Evolutionary conservation across 2,329 filamentous ascomycete genomes (phyloP).

Genomic region (Trichoderma asperellum): DNA sequence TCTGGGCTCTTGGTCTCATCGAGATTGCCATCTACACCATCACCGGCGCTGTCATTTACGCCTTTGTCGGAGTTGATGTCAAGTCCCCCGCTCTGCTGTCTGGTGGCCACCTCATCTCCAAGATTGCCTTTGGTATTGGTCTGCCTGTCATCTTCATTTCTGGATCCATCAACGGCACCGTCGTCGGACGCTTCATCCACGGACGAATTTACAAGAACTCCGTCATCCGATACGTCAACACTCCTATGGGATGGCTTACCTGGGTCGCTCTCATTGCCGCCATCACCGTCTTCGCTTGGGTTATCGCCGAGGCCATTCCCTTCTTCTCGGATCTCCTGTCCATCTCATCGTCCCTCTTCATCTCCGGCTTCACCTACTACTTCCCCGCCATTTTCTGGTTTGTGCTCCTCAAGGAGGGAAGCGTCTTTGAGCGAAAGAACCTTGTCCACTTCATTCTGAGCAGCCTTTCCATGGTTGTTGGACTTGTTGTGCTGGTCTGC

Average conservation of each 20-base stretch:
- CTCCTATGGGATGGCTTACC: slow-evolving; percentile 50
- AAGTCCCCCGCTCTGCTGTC: slow-evolving; percentile 70
- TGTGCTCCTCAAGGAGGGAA: slow-evolving; percentile 41
- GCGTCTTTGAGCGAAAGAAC: slow-evolving; percentile 36
- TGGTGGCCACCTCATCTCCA: slow-evolving; percentile 60
- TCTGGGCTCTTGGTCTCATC: slow-evolving; percentile 63
- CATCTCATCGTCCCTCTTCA: slow-evolving; percentile 53
- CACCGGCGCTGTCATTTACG: slow-evolving; percentile 69
- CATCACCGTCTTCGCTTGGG: slow-evolving; percentile 66
- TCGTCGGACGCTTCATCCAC: slow-evolving; percentile 52
- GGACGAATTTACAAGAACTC: slow-evolving; percentile 50
- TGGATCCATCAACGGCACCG: slow-evolving; percentile 67
- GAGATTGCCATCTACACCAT: slow-evolving; percentile 69
- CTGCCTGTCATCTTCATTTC: slow-evolving; percentile 75
- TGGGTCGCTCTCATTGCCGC: slow-evolving; percentile 63
- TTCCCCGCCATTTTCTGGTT: slow-evolving; percentile 48
- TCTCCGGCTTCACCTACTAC: slow-evolving; percentile 47
- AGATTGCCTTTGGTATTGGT: slow-evolving; percentile 71
- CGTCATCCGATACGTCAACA: slow-evolving; percentile 53
- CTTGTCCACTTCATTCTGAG: slow-evolving; percentile 33
- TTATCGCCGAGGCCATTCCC: slow-evolving; percentile 73
- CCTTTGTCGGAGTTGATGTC: slow-evolving; percentile 67
- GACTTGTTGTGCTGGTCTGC: slow-evolving; percentile 35
- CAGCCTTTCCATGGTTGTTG: slow-evolving; percentile 36
- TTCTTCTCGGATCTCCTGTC: slow-evolving; percentile 69